A percentile compares a stretch with the other conserved stretches of the same genome.
These are phyloP conservation scores for Nakazawaea wyomingensis DNA, from an alignment of 805 yeast species.

Conservation along the genomic window DNA sequence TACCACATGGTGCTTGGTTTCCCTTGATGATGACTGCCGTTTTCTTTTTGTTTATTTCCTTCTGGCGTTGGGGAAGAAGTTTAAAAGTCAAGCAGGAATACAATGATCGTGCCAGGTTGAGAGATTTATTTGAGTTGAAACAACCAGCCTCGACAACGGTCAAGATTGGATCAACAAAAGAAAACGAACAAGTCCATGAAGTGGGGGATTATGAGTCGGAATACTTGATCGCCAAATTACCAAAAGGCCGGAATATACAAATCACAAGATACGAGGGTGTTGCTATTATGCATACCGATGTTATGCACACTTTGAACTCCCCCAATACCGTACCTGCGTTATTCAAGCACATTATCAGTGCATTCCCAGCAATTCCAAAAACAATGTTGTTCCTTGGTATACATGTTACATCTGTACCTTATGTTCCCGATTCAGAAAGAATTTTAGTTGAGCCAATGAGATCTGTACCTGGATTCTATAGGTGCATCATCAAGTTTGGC, in stretches of 20 bases:
- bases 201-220: neutral
- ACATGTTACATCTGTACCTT: slow-evolving; percentile 38
- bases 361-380: slow-evolving; percentile 39
- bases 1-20: slow-evolving; percentile 61
- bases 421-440: slow-evolving; percentile 33
- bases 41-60: slow-evolving; percentile 29
- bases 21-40: slow-evolving; percentile 43
- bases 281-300: slow-evolving; percentile 37
- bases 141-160: neutral
- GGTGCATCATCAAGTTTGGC: slow-evolving; percentile 45
- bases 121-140: slow-evolving; percentile 30
- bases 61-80: slow-evolving; percentile 46
- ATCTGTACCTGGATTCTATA: slow-evolving; percentile 38
- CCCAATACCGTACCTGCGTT: slow-evolving; percentile 43
- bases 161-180: slow-evolving; percentile 2
- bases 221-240: slow-evolving; percentile 1
- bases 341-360: slow-evolving; percentile 30
- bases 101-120: slow-evolving; percentile 26
- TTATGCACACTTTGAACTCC: slow-evolving; percentile 30
- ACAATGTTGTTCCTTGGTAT: slow-evolving; percentile 39
- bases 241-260: slow-evolving; percentile 5
- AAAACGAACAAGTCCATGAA: neutral
- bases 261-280: slow-evolving; percentile 29
- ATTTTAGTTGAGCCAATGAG: slow-evolving; percentile 34
- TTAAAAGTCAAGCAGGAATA: slow-evolving; percentile 35